Conservation (phyloP, 73 alveolate genomes). For the Paramecium tetraurelia region DNA sequence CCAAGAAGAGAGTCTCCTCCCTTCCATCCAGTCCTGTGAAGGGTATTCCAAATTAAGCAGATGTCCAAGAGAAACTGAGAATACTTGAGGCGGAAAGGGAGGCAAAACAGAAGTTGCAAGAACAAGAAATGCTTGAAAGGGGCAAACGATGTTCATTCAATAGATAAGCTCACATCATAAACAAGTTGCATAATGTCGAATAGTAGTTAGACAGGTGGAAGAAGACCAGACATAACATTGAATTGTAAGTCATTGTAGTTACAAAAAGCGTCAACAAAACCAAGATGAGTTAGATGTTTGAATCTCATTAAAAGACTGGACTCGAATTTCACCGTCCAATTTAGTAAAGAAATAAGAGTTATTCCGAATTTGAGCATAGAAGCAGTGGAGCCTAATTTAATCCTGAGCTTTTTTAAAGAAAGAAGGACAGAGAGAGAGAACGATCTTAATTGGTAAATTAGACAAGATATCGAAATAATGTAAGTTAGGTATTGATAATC, state of each 20-base stretch:
- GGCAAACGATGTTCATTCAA: neutral
- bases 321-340: neutral
- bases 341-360: neutral
- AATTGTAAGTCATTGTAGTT: neutral
- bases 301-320: neutral
- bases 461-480: neutral
- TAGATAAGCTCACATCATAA: neutral
- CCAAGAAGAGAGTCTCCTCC: neutral
- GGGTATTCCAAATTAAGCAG: neutral
- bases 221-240: neutral
- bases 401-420: neutral
- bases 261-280: neutral
- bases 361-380: neutral
- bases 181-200: neutral
- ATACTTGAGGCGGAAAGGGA: neutral
- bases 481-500: neutral
- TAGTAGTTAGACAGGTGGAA: neutral
- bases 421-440: neutral
- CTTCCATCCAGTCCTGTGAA: neutral
- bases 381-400: neutral
- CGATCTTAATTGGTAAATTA: neutral
- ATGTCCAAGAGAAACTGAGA: neutral
- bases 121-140: neutral
- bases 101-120: neutral
- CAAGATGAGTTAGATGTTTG: neutral